phyloP scores from a whole-genome alignment of 345 rosid species.

The Eucalyptus rudis region DNA sequence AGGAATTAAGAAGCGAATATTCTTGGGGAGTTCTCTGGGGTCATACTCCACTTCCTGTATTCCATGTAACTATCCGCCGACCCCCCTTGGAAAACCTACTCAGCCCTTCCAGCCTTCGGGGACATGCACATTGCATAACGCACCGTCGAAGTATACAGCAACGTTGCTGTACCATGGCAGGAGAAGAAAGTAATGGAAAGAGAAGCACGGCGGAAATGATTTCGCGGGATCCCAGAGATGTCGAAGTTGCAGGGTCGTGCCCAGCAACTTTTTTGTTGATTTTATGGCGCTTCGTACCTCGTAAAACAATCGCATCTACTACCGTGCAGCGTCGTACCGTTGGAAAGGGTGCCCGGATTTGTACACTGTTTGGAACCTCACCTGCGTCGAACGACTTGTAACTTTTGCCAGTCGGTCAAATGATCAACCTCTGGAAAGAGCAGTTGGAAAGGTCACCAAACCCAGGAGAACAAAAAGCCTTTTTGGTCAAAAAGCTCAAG shows the following conservation, averaged over 20 bases:
- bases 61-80: not conserved
- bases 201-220: not conserved
- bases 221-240: not conserved
- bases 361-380: not conserved
- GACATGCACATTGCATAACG: fast-evolving
- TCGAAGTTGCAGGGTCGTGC: not conserved
- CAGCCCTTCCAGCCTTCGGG: not conserved
- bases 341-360: not conserved
- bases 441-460: not conserved
- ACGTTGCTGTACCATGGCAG: not conserved
- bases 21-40: not conserved
- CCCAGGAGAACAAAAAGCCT: not conserved
- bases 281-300: not conserved
- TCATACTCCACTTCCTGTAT: not conserved
- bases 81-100: not conserved
- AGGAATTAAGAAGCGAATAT: not conserved
- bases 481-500: not conserved
- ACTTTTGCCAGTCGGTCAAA: not conserved
- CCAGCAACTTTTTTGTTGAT: not conserved
- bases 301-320: not conserved
- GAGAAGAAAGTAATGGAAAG: not conserved
- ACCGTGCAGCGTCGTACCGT: not conserved
- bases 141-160: not conserved
- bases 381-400: not conserved
- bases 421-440: not conserved